Evolutionary conservation across 495 filamentous ascomycete species (phyloP).

Genomic region (Acidiella bohemica): DNA sequence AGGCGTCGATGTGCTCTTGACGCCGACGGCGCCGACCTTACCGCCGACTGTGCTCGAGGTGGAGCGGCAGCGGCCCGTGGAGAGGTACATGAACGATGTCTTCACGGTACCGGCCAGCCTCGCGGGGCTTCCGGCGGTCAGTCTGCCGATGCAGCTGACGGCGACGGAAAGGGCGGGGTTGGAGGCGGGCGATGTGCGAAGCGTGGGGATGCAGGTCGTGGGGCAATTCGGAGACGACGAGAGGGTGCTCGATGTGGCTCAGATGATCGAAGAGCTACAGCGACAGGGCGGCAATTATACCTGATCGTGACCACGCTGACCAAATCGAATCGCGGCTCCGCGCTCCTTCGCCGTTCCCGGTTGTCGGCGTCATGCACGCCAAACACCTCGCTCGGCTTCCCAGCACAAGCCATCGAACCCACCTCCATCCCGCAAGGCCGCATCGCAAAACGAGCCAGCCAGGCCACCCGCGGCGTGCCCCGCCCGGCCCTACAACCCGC

Average conservation of each 20-base stretch:
- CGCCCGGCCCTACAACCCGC: too few relatives aligned
- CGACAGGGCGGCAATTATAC: too few relatives aligned
- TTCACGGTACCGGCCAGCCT: slow-evolving; percentile 91
- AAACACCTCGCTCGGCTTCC: too few relatives aligned
- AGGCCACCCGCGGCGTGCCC: too few relatives aligned
- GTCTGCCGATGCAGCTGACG: slow-evolving; percentile 48
- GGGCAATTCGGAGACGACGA: slow-evolving; percentile 86
- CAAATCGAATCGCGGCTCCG: too few relatives aligned
- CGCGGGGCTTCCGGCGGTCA: slow-evolving; percentile 80
- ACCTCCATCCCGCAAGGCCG: too few relatives aligned
- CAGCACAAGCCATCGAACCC: too few relatives aligned
- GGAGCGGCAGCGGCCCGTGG: slow-evolving; percentile 31
- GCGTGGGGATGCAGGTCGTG: slow-evolving; percentile 71
- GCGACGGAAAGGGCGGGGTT: slow-evolving; percentile 21
- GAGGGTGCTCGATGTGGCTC: slow-evolving; percentile 43
- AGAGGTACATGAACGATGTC: slow-evolving; percentile 80
- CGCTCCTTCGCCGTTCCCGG: too few relatives aligned
- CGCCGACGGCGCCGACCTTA: slow-evolving; percentile 68
- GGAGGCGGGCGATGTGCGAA: slow-evolving; percentile 26
- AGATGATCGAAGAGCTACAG: slow-evolving; percentile 27
- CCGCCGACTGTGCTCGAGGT: slow-evolving; percentile 49
- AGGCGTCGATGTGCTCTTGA: slow-evolving; percentile 76
- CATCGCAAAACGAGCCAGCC: too few relatives aligned
- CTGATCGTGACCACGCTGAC: too few relatives aligned
- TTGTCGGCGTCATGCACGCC: too few relatives aligned